Evolutionary conservation across 176 grass and related monocot genomes (phyloP).

Genomic region (Eragrostis nindensis): DNA sequence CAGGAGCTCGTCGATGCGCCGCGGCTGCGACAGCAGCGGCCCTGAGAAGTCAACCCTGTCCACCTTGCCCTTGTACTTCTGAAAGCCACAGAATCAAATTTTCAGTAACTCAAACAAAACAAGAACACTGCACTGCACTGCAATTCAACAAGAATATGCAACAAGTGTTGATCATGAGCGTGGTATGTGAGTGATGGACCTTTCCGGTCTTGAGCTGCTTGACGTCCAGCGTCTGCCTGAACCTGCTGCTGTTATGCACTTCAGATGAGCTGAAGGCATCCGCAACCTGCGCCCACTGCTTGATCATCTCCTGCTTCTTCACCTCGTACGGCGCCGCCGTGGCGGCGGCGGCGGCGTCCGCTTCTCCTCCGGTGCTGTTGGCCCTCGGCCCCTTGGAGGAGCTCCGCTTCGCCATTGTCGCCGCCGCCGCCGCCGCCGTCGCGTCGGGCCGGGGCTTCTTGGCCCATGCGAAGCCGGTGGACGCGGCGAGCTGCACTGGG

Average conservation of each 20-base stretch:
- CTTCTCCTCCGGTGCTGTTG: not conserved
- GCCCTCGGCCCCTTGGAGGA: conserved; percentile 14
- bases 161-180: not conserved
- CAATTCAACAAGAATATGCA: no score
- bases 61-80: conserved; percentile 60
- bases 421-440: not conserved
- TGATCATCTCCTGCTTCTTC: conserved; percentile 66
- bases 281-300: conserved; percentile 73
- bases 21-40: conserved; percentile 59
- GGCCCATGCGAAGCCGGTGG: conserved; percentile 70
- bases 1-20: conserved; percentile 79
- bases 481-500: conserved; percentile 50
- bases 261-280: conserved; percentile 49
- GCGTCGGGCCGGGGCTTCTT: conserved; percentile 55
- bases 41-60: conserved; percentile 68
- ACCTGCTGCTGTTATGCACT: conserved; percentile 34
- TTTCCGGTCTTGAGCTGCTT: conserved; percentile 47
- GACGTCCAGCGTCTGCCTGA: conserved; percentile 35
- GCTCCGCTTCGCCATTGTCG: conserved; percentile 40
- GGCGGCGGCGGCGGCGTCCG: not conserved
- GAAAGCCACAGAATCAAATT: conserved; percentile 2
- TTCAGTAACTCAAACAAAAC: not conserved
- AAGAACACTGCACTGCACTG: not conserved
- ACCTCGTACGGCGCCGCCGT: conserved; percentile 43
- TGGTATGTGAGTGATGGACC: conserved; percentile 26